These are phyloP conservation scores for Sarocladium strictum DNA, from an alignment of 2,329 filamentous ascomycete genomes.

Conservation along the genomic window DNA sequence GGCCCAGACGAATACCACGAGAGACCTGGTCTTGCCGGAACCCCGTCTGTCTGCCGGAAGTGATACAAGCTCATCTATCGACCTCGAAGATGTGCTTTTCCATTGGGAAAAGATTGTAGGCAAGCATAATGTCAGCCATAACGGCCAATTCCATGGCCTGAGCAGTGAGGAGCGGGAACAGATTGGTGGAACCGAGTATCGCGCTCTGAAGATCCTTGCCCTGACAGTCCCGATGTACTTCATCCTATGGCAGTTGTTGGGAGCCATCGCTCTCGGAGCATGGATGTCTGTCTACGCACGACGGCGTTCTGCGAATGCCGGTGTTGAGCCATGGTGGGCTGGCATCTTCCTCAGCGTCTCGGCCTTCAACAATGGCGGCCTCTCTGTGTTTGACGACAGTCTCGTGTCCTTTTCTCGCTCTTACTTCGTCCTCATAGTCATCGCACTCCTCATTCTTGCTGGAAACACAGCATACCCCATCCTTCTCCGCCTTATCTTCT, in stretches of 20 bases:
- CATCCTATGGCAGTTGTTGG: conserved; percentile 51
- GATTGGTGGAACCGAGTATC: conserved; percentile 59
- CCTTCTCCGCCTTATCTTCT: conserved; percentile 55
- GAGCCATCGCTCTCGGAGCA: conserved; percentile 52
- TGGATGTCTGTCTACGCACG: conserved; percentile 41
- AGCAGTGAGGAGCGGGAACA: conserved; percentile 46
- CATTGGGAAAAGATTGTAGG: conserved; percentile 29
- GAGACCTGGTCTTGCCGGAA: conserved; percentile 16
- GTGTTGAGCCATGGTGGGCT: conserved; percentile 52
- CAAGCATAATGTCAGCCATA: conserved; percentile 37
- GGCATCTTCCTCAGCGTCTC: conserved; percentile 63
- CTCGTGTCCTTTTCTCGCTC: conserved; percentile 54
- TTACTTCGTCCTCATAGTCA: conserved; percentile 44
- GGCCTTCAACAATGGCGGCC: conserved; percentile 67
- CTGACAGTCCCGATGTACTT: conserved; percentile 57
- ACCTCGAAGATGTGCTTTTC: conserved; percentile 20
- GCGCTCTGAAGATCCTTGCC: conserved; percentile 53
- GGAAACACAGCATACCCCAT: conserved; percentile 63
- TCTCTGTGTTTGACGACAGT: conserved; percentile 61
- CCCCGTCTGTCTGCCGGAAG: conserved; percentile 16
- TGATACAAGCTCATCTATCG: conserved; percentile 16
- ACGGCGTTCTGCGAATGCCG: conserved; percentile 42
- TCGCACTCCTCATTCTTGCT: conserved; percentile 54
- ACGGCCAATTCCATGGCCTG: conserved; percentile 50
- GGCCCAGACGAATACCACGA: background rate